Base-by-base conservation (phyloP, 139 green algal genomes). In the Microglena sp. region DNA sequence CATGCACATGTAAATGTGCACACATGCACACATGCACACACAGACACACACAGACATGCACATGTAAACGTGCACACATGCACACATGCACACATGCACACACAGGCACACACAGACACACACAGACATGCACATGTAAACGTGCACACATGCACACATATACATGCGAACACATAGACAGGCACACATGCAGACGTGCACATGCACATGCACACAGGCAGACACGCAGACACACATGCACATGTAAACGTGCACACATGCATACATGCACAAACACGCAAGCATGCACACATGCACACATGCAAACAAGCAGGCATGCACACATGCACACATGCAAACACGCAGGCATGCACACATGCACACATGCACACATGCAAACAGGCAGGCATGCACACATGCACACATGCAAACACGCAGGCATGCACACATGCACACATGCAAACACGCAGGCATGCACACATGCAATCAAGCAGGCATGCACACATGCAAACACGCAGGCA, bases 351-450 rank as follows among this genome's bases (percentile, higher is more conserved):
- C 55, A 4, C 7, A 35, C 55, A 15, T 36, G 28, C 55, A 4
- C 55, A 34, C 18, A 62, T 5, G 4, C 55, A 62, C 55, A 62
- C 55, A 62, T 28, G n/a, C 55, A 35, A 5, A 62, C 55, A 62
- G n/a, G n/a, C 55, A 62, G 27, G 21, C n/a, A 4, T 4, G 15
- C 21, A 7, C 7, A 62, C 29, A 34, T 4, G 36, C 21, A 35
- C 4, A 34, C 55, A 33, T 29, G 5, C 29, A 28, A 5, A 34
- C 55, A 62, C 21, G 55, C 33, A 32, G 22, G n/a, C 59, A 65
- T n/a, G 28, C 50, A 15, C 8, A 58, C 50, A 58, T 27, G 28
- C 18, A n/a, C 50, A 59, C 50, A 59, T 6, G 28, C 50, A 30
- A 27, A 62, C 11, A 36, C 11, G 40, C 50, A 59, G 22, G 22